These are phyloP conservation scores for Stagonosporopsis rhizophila DNA, from an alignment of 2,329 filamentous ascomycete genomes.

Conservation along the genomic window DNA sequence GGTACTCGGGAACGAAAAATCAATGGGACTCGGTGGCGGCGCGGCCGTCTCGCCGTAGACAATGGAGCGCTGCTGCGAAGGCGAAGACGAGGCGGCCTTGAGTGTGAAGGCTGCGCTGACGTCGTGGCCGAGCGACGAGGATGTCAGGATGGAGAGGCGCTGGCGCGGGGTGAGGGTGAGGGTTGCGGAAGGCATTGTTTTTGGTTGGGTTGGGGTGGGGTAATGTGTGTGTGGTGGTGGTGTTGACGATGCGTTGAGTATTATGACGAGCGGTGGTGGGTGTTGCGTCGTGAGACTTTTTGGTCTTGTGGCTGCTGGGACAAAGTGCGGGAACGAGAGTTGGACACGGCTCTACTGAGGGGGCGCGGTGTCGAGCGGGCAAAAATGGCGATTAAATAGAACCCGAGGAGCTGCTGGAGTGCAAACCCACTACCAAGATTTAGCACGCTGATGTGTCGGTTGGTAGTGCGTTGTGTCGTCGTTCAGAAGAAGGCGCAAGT, in stretches of 20 bases:
- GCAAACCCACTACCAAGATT: slow-evolving; percentile 10
- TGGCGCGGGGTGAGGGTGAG: slow-evolving; percentile 48
- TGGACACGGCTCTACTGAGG: slow-evolving; percentile 7
- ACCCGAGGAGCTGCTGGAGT: slow-evolving; percentile 6
- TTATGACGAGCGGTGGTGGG: background rate
- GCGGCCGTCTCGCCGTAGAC: slow-evolving; percentile 49
- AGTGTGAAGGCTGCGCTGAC: slow-evolving; percentile 51
- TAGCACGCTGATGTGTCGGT: slow-evolving; percentile 28
- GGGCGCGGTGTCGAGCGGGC: slow-evolving; percentile 19
- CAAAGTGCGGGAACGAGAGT: background rate
- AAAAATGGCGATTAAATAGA: slow-evolving; percentile 32
- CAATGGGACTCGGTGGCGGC: slow-evolving; percentile 51
- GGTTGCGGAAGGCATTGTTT: slow-evolving; percentile 37
- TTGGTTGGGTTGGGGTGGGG: background rate
- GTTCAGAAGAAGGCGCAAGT: slow-evolving; percentile 28
- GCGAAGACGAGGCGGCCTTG: slow-evolving; percentile 49
- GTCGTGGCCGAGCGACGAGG: slow-evolving; percentile 51
- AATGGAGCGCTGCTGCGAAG: slow-evolving; percentile 30
- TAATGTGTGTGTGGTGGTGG: slow-evolving; percentile 8
- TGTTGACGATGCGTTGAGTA: background rate
- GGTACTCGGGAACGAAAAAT: slow-evolving; percentile 49
- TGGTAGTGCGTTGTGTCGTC: slow-evolving; percentile 3
- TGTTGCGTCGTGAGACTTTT: too few species aligned
- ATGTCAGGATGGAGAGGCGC: slow-evolving; percentile 52
- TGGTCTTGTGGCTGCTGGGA: too few species aligned